phyloP scores from a whole-genome alignment of 2,329 filamentous ascomycete genomes.

The Nakataea oryzae region DNA sequence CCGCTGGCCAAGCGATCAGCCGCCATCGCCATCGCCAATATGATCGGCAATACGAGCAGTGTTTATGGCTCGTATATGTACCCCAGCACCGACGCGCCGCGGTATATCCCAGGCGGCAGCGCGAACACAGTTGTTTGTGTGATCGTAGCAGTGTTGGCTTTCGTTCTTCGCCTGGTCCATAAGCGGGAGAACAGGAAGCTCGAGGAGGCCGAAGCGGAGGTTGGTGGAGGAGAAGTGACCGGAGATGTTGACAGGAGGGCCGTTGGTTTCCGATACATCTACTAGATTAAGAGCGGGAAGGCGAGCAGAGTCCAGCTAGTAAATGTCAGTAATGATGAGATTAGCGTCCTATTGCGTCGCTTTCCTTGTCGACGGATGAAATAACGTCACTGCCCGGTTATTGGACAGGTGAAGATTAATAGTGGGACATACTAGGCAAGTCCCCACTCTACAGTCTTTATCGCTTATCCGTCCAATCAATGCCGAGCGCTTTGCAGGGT shows the following conservation, averaged over 20 bases:
- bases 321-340: too few relatives aligned
- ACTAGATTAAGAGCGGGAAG: not conserved
- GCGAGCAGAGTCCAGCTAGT: not conserved
- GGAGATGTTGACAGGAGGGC: conserved; percentile 3
- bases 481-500: not conserved
- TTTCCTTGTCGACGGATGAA: too few relatives aligned
- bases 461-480: not conserved
- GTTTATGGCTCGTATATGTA: conserved; percentile 24
- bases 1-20: conserved; percentile 57
- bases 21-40: conserved; percentile 55
- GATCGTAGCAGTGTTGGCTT: conserved; percentile 43
- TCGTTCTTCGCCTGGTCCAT: conserved; percentile 41
- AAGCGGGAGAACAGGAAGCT: conserved; percentile 50
- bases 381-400: not conserved
- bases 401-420: not conserved
- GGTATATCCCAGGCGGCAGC: conserved; percentile 41
- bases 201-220: conserved; percentile 20
- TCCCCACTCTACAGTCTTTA: not conserved
- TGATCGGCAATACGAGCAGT: conserved; percentile 50
- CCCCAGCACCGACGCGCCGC: conserved; percentile 17
- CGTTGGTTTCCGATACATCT: not conserved
- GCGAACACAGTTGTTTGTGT: conserved; percentile 54
- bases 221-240: conserved; percentile 5
- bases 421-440: not conserved
- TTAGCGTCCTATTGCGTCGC: too few relatives aligned